Evolutionary conservation across 768 basidiomycete species (phyloP), one percentile per base, ranked within the genome.

Genomic region (Neoboletus subvelutipes): DNA sequence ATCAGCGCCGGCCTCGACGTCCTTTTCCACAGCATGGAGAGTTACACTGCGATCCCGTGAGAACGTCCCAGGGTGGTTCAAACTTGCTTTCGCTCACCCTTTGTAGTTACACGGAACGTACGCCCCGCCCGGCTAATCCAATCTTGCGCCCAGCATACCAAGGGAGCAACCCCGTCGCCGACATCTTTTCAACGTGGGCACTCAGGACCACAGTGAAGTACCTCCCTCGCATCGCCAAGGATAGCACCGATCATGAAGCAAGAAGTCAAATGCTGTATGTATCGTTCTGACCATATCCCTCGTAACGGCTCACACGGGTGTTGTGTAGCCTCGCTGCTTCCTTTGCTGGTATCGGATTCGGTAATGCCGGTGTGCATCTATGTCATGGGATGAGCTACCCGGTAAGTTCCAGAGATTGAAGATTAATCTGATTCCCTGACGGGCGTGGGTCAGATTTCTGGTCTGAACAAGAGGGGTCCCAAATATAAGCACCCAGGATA

Each of bases 151-250:
- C 96, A 28, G 89, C 93, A 5, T 97, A 96, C 67, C 94, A 96
- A 72, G 94, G 93, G 57, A 88, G 89, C 68, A 96, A 96, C 67
- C 92, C 91, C 5, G 89, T 98, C 47, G 93, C 94, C 2, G 96
- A 98, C 67, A 91, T 98, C 46, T 98, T 98, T 76, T 92, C 92
- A 18, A 77, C 88, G 54, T 98, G 96, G 95, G 95, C 96, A 2
- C 77, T 98, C 56, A 82, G 85, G 64, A 89, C 92, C 15, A 91
- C 94, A 0, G 88, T 98, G 43, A 84, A 92, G 69, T 87, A 92
- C 66, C 82, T 98, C 20, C 96, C 95, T 15, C 83, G 90, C 24
- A 84, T 98, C 42, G 87, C 91, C 1, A 89, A 85, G 67, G 82
- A 96, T 67, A 80, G 73, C 15, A 81, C 85, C 46, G 92, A 98